These are phyloP conservation scores for Coemansia asiatica DNA, from an alignment of 192 early-diverging fungal species.

Conservation along the genomic window DNA sequence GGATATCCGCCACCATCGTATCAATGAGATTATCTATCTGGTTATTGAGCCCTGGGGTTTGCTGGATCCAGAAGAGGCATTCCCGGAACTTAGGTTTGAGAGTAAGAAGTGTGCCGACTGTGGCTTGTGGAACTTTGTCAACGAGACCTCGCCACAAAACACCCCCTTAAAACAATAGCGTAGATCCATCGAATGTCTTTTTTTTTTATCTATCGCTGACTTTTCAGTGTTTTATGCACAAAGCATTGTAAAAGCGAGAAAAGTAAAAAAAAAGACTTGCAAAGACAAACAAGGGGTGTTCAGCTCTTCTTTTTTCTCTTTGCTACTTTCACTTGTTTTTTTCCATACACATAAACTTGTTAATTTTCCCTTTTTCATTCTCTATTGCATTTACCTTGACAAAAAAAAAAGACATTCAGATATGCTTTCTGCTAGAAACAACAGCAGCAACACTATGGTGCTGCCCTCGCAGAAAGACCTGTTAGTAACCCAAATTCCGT, in stretches of 20 bases:
- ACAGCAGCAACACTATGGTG: not conserved
- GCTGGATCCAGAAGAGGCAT: conserved; percentile 29
- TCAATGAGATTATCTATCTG: conserved; percentile 73
- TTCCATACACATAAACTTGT: not conserved
- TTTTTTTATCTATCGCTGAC: too few relatives aligned
- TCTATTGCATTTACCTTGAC: too few relatives aligned
- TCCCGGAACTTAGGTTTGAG: conserved; percentile 40
- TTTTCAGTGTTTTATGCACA: too few relatives aligned
- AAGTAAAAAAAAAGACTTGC: not conserved
- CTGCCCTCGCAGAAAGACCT: conserved; percentile 27
- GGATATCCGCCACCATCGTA: conserved; percentile 78
- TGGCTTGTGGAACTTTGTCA: conserved; percentile 71
- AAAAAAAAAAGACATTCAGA: too few relatives aligned
- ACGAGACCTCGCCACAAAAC: conserved; percentile 47
- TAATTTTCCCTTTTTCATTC: not conserved
- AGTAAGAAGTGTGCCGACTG: conserved; percentile 73
- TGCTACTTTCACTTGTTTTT: not conserved
- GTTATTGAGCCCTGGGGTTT: conserved; percentile 54
- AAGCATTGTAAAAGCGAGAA: too few relatives aligned
- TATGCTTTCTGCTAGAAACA: not conserved
- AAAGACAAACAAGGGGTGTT: not conserved
- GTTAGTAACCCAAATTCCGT: conserved; percentile 27
- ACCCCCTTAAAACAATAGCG: too few relatives aligned
- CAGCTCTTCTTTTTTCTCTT: not conserved
- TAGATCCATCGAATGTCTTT: too few relatives aligned